A percentile compares a stretch with the other conserved stretches of the same genome.
phyloP scores from a whole-genome alignment of 1,284 basidiomycete species.

The Cryptococcus sp. region DNA sequence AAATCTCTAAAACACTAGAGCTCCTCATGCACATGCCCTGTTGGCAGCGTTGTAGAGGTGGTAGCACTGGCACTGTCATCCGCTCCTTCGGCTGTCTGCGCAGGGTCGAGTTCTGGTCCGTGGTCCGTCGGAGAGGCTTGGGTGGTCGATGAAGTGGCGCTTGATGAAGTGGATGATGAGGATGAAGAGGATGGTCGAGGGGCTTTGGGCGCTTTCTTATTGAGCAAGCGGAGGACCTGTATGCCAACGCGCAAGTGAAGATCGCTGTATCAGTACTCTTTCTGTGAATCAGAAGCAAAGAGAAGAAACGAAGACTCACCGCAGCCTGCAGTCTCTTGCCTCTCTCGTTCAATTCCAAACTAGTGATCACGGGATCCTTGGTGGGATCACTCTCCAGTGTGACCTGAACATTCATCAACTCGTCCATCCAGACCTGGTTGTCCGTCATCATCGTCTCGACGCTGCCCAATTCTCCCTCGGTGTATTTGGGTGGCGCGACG shows the following conservation, averaged over 20 bases:
- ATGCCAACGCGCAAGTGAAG: background rate
- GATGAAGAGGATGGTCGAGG: constrained; percentile 24
- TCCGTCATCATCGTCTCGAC: constrained; percentile 74
- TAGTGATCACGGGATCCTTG: constrained; percentile 73
- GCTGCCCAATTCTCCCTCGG: constrained; percentile 72
- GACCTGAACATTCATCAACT: constrained; percentile 73
- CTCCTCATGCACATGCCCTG: constrained; percentile 8
- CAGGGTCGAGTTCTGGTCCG: constrained; percentile 2
- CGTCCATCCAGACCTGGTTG: constrained; percentile 76
- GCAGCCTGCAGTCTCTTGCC: constrained; percentile 76
- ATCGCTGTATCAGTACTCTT: background rate
- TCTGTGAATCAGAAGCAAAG: too few species aligned
- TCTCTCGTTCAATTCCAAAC: constrained; percentile 76
- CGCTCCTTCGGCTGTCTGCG: constrained; percentile 8
- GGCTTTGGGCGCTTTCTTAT: constrained; percentile 34
- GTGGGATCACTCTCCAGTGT: constrained; percentile 68
- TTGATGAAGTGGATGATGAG: constrained; percentile 11
- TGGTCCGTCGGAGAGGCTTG: constrained; percentile 13
- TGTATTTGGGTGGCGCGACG: constrained; percentile 73
- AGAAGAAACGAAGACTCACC: constrained; percentile 55
- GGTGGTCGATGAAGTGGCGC: constrained; percentile 15
- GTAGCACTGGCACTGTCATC: background rate
- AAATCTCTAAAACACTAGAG: background rate
- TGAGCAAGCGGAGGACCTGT: constrained; percentile 34
- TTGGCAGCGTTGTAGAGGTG: constrained; percentile 2